Evolutionary conservation across 1,284 basidiomycete species (phyloP).

Genomic region (Clitocybe nebularis): DNA sequence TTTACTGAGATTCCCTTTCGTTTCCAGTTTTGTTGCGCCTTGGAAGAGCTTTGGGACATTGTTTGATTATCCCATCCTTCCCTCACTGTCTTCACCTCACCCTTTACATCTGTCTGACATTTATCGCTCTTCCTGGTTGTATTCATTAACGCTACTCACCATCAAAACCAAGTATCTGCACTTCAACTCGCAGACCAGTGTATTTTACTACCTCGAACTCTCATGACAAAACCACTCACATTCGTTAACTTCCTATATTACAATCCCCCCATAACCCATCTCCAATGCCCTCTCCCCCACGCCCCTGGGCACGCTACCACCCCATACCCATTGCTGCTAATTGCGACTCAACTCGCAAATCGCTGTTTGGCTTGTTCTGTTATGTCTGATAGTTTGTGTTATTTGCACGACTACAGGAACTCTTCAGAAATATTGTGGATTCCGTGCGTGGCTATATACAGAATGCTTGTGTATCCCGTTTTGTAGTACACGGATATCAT

Average conservation of each 20-base stretch:
- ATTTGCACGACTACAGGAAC: no score
- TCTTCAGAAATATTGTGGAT: no score
- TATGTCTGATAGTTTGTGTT: no score
- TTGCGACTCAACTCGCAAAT: constrained; percentile 34
- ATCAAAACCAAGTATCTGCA: constrained; percentile 34
- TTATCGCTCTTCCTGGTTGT: constrained; percentile 11
- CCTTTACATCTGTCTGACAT: constrained; percentile 13
- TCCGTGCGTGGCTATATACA: no score
- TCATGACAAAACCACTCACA: constrained; percentile 7
- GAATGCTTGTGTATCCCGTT: no score
- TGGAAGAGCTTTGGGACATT: constrained; percentile 44
- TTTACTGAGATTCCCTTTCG: background rate
- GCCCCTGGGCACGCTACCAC: constrained; percentile 2
- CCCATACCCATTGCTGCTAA: constrained; percentile 3
- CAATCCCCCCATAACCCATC: constrained; percentile 2
- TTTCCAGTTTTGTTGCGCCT: constrained; percentile 29
- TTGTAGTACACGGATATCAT: no score
- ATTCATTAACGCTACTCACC: constrained; percentile 15
- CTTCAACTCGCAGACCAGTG: constrained; percentile 34
- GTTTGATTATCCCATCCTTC: constrained; percentile 21
- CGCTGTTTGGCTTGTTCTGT: constrained; percentile 12
- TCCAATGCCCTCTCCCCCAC: background rate
- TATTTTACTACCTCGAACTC: constrained; percentile 11
- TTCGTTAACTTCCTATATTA: constrained; percentile 7
- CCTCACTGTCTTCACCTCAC: constrained; percentile 5